A percentile compares a stretch with the other conserved stretches of the same genome.
Evolutionary conservation across 768 basidiomycete species (phyloP).

Genomic region (Russula dissimulans): DNA sequence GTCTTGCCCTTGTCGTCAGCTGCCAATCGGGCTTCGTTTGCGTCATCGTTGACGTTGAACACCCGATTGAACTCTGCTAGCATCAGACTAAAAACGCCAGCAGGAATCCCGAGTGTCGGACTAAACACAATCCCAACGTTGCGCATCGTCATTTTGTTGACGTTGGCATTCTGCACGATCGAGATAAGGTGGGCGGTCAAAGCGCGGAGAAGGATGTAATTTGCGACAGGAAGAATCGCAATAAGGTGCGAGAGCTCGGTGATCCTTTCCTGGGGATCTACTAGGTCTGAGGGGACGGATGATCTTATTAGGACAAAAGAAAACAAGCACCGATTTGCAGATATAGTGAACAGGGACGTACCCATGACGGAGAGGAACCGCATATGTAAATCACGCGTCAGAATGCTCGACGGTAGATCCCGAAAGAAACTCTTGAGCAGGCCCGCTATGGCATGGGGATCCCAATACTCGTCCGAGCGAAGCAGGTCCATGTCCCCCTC

Average conservation of each 20-base stretch:
- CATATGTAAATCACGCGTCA: conserved; percentile 87
- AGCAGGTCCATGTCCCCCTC: conserved; percentile 96
- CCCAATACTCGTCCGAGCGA: conserved; percentile 86
- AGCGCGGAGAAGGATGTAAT: conserved; percentile 90
- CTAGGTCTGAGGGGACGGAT: conserved; percentile 53
- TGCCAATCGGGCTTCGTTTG: conserved; percentile 21
- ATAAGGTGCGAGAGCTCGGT: conserved; percentile 80
- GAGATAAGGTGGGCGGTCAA: conserved; percentile 91
- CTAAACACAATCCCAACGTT: conserved; percentile 99
- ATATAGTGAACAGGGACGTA: conserved; percentile 33
- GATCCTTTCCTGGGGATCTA: conserved; percentile 81
- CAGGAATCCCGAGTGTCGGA: conserved; percentile 96
- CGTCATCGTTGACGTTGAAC: conserved; percentile 64
- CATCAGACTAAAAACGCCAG: conserved; percentile 92
- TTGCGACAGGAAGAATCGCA: conserved; percentile 77
- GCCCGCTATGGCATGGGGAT: conserved; percentile 95
- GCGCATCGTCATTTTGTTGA: conserved; percentile 98
- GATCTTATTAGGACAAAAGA: conserved; percentile 4
- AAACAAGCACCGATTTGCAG: conserved; percentile 1
- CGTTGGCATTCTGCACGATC: conserved; percentile 79
- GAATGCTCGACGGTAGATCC: conserved; percentile 85
- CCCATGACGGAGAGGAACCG: conserved; percentile 90
- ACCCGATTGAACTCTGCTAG: conserved; percentile 88
- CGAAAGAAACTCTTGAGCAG: conserved; percentile 89
- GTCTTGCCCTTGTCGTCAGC: conserved; percentile 8